Evolutionary conservation across 306 rosid genomes (phyloP), one percentile per base, ranked within the genome.

Genomic region (Acacia confusa): DNA sequence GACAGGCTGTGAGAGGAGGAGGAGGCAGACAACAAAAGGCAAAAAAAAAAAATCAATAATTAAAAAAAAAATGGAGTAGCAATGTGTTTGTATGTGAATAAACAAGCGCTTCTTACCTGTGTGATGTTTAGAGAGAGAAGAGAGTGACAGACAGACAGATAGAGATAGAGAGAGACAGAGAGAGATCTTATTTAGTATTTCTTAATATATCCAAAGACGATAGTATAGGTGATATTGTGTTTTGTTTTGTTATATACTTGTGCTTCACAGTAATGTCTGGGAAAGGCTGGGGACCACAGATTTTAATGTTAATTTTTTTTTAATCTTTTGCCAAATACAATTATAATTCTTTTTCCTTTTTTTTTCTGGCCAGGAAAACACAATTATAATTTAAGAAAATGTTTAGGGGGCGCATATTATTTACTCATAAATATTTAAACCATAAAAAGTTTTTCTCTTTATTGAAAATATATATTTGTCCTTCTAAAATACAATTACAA

Each of bases 1-100:
- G 97, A 94, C 97, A 95, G 99, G 86, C 98, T 95, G 99, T 92
- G 91, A 80, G 72, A 74, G 83, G 85, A 52, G 64, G 30, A 22
- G 91, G 86, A 89, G 82, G 90, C 88, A 85, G 83, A 76, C 30
- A 40, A 68, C 15, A 19, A 19, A 57, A 9, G 15, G 28, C 2
- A 57, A 76, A 80, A 8, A 61, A 66, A 78, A 80, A 85, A 7
- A 17, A 17, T 15, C n/a, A 17, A 17, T 43, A 1, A 8, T 41
- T 41, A 38, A 20, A 57, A 74, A 81, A 20, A 67, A 66, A 78
- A 80, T 85, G 88, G 82, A 81, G 79, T 48, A 76, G 75, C 82
- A 87, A 80, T 86, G 88, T 88, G 85, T 77, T 74, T 87, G 84
- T 81, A 77, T 83, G 77, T 89, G 40, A 89, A 83, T 90, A 89